A percentile compares a stretch with the other conserved stretches of the same genome.
These are phyloP conservation scores for Senna siamea DNA, from an alignment of 306 rosid species.

Conservation along the genomic window DNA sequence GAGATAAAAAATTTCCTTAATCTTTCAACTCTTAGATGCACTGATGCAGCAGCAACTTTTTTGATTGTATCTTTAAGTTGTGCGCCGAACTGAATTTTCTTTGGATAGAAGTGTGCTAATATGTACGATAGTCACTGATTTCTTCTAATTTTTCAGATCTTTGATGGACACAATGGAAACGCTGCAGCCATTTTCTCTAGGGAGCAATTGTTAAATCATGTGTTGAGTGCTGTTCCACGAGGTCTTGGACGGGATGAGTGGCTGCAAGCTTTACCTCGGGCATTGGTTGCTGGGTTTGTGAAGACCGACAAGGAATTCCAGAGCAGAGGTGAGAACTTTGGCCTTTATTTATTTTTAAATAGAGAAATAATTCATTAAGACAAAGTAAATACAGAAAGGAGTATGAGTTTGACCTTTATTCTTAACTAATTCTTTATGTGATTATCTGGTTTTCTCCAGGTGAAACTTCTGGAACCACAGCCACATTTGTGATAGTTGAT, in stretches of 20 bases:
- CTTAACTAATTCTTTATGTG: slow-evolving; percentile 30
- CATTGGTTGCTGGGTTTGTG: slow-evolving; percentile 95
- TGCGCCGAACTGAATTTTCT: slow-evolving; percentile 32
- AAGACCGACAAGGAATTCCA: slow-evolving; percentile 97
- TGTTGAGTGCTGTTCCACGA: slow-evolving; percentile 82
- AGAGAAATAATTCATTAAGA: neutral
- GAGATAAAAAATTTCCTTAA: slow-evolving; percentile 13
- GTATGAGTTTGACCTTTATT: slow-evolving; percentile 14
- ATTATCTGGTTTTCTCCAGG: slow-evolving; percentile 52
- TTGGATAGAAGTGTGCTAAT: slow-evolving; percentile 27
- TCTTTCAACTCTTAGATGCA: slow-evolving; percentile 19
- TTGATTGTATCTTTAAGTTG: slow-evolving; percentile 15
- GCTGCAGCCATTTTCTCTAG: slow-evolving; percentile 87
- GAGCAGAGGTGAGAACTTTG: slow-evolving; percentile 65
- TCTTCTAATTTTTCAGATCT: slow-evolving; percentile 61
- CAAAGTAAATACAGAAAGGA: too few relatives aligned
- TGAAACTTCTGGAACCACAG: slow-evolving; percentile 98
- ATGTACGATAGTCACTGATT: slow-evolving; percentile 31
- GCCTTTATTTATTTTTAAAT: slow-evolving; percentile 13
- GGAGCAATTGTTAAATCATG: slow-evolving; percentile 88
- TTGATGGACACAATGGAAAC: slow-evolving; percentile 98
- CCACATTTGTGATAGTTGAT: slow-evolving; percentile 91
- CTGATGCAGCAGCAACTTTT: slow-evolving; percentile 13
- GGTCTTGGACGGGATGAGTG: slow-evolving; percentile 93
- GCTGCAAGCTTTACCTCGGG: slow-evolving; percentile 95